These are phyloP conservation scores for Blastomyces parvus DNA, from an alignment of 2,329 filamentous ascomycete species.

Conservation along the genomic window DNA sequence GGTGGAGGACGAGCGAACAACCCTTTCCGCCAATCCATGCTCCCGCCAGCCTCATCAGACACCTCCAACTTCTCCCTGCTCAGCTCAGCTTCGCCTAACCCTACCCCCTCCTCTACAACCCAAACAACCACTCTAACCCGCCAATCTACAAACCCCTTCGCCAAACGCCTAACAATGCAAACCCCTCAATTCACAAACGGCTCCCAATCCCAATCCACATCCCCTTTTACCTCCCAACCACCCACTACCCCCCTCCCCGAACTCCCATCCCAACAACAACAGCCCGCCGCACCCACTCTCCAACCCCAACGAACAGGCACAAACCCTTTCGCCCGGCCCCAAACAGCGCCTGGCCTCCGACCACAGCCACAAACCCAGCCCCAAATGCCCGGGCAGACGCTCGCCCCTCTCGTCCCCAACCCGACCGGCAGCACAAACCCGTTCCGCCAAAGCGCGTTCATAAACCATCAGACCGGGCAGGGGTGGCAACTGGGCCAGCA, in stretches of 20 bases:
- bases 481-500: constrained; percentile 77
- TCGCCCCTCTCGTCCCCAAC: constrained; percentile 55
- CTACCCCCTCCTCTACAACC: constrained; percentile 22
- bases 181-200: constrained; percentile 24
- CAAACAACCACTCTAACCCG: constrained; percentile 43
- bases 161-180: constrained; percentile 45
- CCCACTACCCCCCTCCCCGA: constrained; percentile 35
- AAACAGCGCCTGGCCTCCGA: constrained; percentile 32
- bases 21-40: constrained; percentile 87
- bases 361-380: constrained; percentile 22
- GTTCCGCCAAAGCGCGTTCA: constrained; percentile 82
- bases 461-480: constrained; percentile 77
- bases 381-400: constrained; percentile 11
- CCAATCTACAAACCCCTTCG: constrained; percentile 80
- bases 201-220: constrained; percentile 13
- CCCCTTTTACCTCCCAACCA: constrained; percentile 24
- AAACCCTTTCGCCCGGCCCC: constrained; percentile 57
- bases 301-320: constrained; percentile 57
- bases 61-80: constrained; percentile 21
- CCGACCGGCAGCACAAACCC: constrained; percentile 87
- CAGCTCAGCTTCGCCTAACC: constrained; percentile 22
- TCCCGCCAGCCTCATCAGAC: constrained; percentile 44
- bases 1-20: constrained; percentile 61
- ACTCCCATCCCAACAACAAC: constrained; percentile 37
- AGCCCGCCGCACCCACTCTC: constrained; percentile 32